Evolutionary conservation across 2,329 filamentous ascomycete genomes (phyloP).

Genomic region (Graphilbum ipis-grandicollis): DNA sequence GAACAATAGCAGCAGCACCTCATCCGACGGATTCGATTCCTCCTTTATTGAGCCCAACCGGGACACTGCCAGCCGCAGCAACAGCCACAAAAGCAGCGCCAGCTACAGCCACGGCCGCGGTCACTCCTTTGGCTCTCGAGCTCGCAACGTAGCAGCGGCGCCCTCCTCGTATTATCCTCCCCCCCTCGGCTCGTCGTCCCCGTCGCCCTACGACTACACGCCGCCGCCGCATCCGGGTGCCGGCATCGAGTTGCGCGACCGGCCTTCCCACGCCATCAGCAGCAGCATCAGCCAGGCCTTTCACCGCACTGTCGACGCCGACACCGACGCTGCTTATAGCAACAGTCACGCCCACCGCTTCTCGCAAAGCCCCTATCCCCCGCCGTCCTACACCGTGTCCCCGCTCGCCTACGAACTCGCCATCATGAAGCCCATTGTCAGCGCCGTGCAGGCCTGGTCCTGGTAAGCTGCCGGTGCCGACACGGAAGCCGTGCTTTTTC

Average conservation of each 20-base stretch:
- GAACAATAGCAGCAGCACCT: constrained; percentile 3
- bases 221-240: not conserved
- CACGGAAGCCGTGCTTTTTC: too few relatives aligned
- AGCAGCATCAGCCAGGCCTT: constrained; percentile 7
- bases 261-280: constrained; percentile 7
- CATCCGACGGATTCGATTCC: not conserved
- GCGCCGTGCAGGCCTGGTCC: constrained; percentile 84
- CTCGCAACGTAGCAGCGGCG: not conserved
- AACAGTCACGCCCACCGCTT: constrained; percentile 1
- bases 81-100: not conserved
- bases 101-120: not conserved
- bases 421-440: constrained; percentile 88
- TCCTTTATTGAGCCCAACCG: not conserved
- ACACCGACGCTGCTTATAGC: not conserved
- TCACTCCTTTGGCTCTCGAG: not conserved
- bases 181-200: not conserved
- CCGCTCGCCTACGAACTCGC: constrained; percentile 8
- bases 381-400: not conserved
- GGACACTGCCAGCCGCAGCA: not conserved
- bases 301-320: constrained; percentile 2
- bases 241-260: constrained; percentile 9
- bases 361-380: not conserved
- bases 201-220: not conserved
- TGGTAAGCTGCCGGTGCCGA: constrained; percentile 49
- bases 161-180: too few relatives aligned